These are phyloP conservation scores for Phytophthora agathidicida DNA, from an alignment of 352 stramenopile genomes.

Conservation along the genomic window DNA sequence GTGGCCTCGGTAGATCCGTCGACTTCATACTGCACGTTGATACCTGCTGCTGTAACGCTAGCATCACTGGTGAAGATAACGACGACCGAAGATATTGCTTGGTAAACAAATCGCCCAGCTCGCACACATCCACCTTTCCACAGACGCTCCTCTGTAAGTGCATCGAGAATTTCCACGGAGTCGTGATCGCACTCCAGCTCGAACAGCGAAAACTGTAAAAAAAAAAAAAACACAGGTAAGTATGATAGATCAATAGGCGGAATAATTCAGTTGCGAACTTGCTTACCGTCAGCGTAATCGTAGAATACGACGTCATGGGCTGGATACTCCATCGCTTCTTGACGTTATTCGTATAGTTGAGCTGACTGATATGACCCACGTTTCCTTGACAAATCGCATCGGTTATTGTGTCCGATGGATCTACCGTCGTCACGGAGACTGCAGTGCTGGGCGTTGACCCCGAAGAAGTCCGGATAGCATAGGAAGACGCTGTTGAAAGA, in stretches of 20 bases:
- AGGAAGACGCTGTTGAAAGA: conserved; percentile 11
- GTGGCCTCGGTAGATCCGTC: conserved; percentile 25
- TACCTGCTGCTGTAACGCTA: conserved; percentile 47
- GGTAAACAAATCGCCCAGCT: conserved; percentile 43
- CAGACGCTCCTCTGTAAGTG: conserved; percentile 25
- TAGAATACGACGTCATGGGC: conserved; percentile 21
- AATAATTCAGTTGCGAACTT: too few relatives aligned
- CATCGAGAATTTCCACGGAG: conserved; percentile 47
- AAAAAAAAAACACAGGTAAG: conserved; percentile 1
- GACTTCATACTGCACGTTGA: conserved; percentile 52
- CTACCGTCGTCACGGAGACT: conserved; percentile 22
- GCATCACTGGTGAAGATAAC: conserved; percentile 52
- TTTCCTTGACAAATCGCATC: conserved; percentile 30
- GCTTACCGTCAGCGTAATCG: conserved; percentile 43
- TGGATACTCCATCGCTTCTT: conserved; percentile 46
- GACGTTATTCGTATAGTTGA: conserved; percentile 42
- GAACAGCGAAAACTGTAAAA: conserved; percentile 40
- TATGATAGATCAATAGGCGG: too few relatives aligned
- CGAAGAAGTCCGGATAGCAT: conserved; percentile 26
- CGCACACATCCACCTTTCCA: conserved; percentile 67
- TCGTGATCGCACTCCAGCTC: conserved; percentile 79
- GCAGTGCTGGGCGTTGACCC: conserved; percentile 6
- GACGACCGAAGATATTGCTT: conserved; percentile 33
- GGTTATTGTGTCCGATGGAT: neutral
- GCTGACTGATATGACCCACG: conserved; percentile 33